Base-by-base conservation (phyloP, 208 protist species). In the Trypanosomatidae sp. region DNA sequence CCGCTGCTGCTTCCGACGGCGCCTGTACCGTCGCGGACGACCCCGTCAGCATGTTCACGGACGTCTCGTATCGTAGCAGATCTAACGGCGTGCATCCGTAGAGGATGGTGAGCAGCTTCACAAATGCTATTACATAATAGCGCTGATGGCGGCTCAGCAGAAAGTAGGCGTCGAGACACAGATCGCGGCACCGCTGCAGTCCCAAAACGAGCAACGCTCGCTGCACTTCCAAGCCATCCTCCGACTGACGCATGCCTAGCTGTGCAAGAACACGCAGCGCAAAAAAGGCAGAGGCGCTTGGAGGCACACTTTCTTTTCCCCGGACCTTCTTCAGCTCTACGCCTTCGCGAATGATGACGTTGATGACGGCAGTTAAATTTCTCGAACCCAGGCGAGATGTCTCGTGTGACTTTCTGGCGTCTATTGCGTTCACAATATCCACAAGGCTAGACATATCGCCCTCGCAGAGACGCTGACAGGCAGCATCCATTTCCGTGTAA, bases 121-220 rank as follows among this genome's bases (percentile, higher is more conserved):
- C 76, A 80, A 93, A 93, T 39, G 72, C 69, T 4, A 82, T 33
- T 2, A 85, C 76, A 60, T 84, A 77, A 46, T 79, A 79, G 8
- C 69, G 67, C 62, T 82, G 80, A n/a, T 25, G 10, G 19, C 53
- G 56, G 12, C 30, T 12, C 1, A 67, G 69, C 2, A 13, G 17
- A 62, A 87, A 88, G 80, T 90, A 93, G 19, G 78, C 70, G 72
- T 93, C 89, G 2, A 93, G 74, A 17, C 43, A 58, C 76, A 91
- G 71, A 3, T 64, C 68, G 19, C 84, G 81, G 67, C 84, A 91
- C 15, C 64, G 59, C 53, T 64, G 67, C 41, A 90, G n/a, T 13
- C 87, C 84, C 0, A 86, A 44, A 5, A 75, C 43, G 5, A 69
- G 46, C 3, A 93, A 58, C 15, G 59, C 60, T 0, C 73, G 62